Evolutionary conservation across 1,284 basidiomycete genomes (phyloP).

Genomic region (Prillingera fragicola): DNA sequence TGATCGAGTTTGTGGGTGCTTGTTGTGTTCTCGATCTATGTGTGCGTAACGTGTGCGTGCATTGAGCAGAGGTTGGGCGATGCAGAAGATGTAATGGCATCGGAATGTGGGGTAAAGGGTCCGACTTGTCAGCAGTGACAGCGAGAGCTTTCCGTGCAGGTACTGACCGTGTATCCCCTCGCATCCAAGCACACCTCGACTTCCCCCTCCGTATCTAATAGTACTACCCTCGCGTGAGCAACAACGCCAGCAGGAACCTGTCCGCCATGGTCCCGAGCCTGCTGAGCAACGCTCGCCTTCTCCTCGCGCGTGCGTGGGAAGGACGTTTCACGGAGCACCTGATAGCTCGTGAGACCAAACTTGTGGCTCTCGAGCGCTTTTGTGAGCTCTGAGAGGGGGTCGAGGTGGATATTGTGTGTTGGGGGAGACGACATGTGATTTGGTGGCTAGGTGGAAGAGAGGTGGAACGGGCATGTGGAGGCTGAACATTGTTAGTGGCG

Average conservation of each 20-base stretch:
- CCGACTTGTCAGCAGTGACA: neutral
- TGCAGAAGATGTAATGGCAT: neutral
- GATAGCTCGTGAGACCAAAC: slow-evolving; percentile 28
- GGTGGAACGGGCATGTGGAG: too few relatives aligned
- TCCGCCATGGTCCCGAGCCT: slow-evolving; percentile 4
- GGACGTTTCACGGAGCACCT: slow-evolving; percentile 15
- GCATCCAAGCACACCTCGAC: slow-evolving; percentile 24
- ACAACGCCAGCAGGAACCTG: slow-evolving; percentile 16
- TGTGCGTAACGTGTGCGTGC: neutral
- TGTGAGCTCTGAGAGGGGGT: slow-evolving; percentile 36
- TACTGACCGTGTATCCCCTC: slow-evolving; percentile 38
- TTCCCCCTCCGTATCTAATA: slow-evolving; percentile 22
- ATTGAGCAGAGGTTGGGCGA: too few relatives aligned
- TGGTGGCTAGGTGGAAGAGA: too few relatives aligned
- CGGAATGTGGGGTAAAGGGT: neutral
- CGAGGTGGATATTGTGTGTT: slow-evolving; percentile 29
- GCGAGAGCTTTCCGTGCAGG: neutral
- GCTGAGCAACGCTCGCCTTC: slow-evolving; percentile 11
- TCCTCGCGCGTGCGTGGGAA: slow-evolving; percentile 31
- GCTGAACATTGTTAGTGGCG: too few relatives aligned
- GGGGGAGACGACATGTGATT: slow-evolving; percentile 8
- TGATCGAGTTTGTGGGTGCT: slow-evolving; percentile 4
- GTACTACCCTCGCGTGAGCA: slow-evolving; percentile 20
- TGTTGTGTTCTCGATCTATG: slow-evolving; percentile 14
- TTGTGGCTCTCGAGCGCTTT: slow-evolving; percentile 26